Base-by-base conservation (phyloP, 2,329 filamentous ascomycete species). In the Penicillium sp. region DNA sequence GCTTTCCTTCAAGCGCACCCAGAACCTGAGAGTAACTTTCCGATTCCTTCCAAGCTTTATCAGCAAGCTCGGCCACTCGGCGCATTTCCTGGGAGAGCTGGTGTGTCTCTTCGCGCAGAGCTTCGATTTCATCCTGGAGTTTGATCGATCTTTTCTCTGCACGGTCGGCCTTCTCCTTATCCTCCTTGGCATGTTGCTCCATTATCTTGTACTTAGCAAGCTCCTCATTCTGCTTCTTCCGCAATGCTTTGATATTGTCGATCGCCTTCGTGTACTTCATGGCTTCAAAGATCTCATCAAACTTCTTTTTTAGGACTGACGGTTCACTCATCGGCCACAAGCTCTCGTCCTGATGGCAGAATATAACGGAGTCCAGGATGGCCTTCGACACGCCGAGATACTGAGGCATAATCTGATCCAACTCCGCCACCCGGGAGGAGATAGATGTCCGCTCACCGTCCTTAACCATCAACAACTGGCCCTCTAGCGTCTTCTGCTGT, bases 301-400 rank as follows among this genome's bases (percentile, higher is more conserved):
- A 98, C 45, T 84, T 85, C 68, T 94, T 94, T 71, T 98, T 98
- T 44, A 98, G 75, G 0, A 81, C 81, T 0, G 80, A 75, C 0
- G 93, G 88, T 62, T 95, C 88, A 64, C 88, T 94, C 77, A 98
- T 83, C 0, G 93, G 93, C 93, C 93, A 98, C 26, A 97, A 72
- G 24, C 91, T 96, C 59, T 98, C 93, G 66, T 98, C 93, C 65
- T 98, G 93, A 64, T 98, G 93, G 67, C 93, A 98, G 71, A 98
- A 98, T 58, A 98, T 96, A 65, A 98, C 93, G 51, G 85, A 86
- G 57, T 97, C 90, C 24, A 98, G 78, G 48, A 98, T 84, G 12
- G 93, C 90, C 48, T 84, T 83, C 1, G 89, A 93, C 3, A 96
- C 93, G 33, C 93, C 93, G 0, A 98, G 78, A 57, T 88, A 85